phyloP scores from a whole-genome alignment of 2,329 filamentous ascomycete species.

The Neofusicoccum kwambonambiense region DNA sequence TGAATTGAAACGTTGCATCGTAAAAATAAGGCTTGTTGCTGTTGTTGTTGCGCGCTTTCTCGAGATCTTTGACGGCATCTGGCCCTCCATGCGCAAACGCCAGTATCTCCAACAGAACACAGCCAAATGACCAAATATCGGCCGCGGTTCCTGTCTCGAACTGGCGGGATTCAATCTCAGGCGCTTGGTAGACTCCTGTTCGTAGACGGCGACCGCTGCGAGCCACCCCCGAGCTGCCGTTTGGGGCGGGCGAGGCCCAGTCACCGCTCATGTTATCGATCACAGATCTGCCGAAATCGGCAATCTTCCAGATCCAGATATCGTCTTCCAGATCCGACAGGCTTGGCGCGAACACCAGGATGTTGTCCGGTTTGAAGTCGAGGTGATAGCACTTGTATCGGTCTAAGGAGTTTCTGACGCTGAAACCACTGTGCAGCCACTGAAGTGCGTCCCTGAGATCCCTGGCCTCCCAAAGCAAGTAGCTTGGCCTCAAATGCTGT shows the following conservation, averaged over 20 bases:
- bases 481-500: background rate
- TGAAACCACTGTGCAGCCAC: background rate
- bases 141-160: background rate
- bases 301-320: conserved; percentile 5
- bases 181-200: background rate
- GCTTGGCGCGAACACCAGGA: background rate
- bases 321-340: background rate
- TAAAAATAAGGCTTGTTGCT: background rate
- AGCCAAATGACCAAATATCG: background rate
- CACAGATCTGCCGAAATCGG: background rate
- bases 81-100: background rate
- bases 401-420: background rate
- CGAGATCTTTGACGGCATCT: background rate
- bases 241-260: background rate
- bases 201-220: background rate
- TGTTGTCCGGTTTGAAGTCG: conserved; percentile 3
- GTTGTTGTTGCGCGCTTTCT: background rate
- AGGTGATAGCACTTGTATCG: background rate
- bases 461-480: conserved; percentile 1
- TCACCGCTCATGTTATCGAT: background rate
- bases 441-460: background rate
- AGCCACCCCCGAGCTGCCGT: background rate
- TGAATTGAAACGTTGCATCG: background rate
- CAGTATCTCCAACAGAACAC: background rate
- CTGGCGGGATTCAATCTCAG: background rate